Base-by-base conservation (phyloP, 495 filamentous ascomycete genomes). In the Hypoxylon crocopeplum region DNA sequence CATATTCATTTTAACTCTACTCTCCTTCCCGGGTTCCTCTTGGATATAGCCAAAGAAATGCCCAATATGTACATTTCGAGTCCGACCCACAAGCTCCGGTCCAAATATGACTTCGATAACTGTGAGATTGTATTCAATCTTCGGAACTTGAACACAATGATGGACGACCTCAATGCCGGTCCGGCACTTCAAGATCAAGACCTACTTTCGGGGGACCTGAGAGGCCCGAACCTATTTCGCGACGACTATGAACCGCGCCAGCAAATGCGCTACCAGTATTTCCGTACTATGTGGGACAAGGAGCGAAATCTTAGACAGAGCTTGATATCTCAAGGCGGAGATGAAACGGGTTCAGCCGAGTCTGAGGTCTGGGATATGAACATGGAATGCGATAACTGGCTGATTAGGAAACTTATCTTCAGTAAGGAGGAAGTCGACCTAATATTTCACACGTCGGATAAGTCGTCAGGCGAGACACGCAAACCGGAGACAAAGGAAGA, bases 1-100 rank as follows among this genome's bases (percentile, higher is more conserved):
- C 81, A 84, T 65, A 75, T 82, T 25, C 81, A 84, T 57, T 84
- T 83, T 68, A 84, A 84, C 65, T 76, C 81, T 36, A 80, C 79
- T 33, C 73, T 84, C 2, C 69, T 74, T 2, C 78, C 79, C 22
- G 46, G 65, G 5, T 75, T 82, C 19, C 69, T 84, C 22, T 71
- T 84, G 37, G 67, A 72, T 42, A 77, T 80, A 57, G 81, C 80
- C 32, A 75, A 77, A 65, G 64, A 70, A 22, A 79, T 79, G 73
- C 41, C 57, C 1, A 71, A 72, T 55, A 84, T 84, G 81, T 84
- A 76, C 46, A 81, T 83, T 39, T 72, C 70, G 51, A 81, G 79
- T 66, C 70, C 61, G 19, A 77, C 51, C 56, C 75, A 37, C 73
- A 71, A 13, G 50, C 76, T 47, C 56, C 66, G 22, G 15, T 51